Evolutionary conservation across 441 rosid genomes (phyloP).

Genomic region (Omphalea diandra): DNA sequence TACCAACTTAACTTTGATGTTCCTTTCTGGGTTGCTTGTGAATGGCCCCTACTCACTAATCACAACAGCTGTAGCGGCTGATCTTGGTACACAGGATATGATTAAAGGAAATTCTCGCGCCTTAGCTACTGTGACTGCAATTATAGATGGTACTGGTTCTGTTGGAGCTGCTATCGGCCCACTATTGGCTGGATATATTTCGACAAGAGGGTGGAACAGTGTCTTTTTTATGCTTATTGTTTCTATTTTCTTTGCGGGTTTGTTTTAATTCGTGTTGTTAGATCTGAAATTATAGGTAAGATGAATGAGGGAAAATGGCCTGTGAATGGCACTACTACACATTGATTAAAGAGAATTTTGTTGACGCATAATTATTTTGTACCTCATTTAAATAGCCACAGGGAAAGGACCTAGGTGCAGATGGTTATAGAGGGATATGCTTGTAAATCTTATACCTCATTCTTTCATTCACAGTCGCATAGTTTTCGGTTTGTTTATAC

Average conservation of each 20-base stretch:
- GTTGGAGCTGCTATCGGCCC: constrained; percentile 83
- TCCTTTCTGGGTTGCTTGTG: constrained; percentile 76
- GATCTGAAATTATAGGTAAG: constrained; percentile 50
- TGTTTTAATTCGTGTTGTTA: constrained; percentile 66
- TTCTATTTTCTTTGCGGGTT: constrained; percentile 51
- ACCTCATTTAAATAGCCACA: neutral
- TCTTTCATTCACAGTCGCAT: constrained; percentile 1
- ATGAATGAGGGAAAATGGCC: constrained; percentile 36
- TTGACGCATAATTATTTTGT: constrained; percentile 7
- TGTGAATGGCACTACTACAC: constrained; percentile 19
- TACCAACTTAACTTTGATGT: constrained; percentile 62
- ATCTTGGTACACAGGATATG: constrained; percentile 85
- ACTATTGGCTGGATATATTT: constrained; percentile 73
- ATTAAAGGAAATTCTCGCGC: constrained; percentile 77
- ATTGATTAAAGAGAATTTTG: constrained; percentile 17
- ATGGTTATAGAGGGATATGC: neutral
- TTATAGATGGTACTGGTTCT: constrained; percentile 95
- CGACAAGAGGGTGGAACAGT: constrained; percentile 78
- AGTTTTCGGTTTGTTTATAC: neutral
- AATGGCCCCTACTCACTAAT: constrained; percentile 88
- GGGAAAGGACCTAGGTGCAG: constrained; percentile 1
- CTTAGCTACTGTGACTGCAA: constrained; percentile 84
- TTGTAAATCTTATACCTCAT: constrained; percentile 8
- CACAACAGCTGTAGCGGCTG: constrained; percentile 90
- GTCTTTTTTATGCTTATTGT: constrained; percentile 78